phyloP scores from a whole-genome alignment of 768 basidiomycete genomes.

The Trametes meyenii region DNA sequence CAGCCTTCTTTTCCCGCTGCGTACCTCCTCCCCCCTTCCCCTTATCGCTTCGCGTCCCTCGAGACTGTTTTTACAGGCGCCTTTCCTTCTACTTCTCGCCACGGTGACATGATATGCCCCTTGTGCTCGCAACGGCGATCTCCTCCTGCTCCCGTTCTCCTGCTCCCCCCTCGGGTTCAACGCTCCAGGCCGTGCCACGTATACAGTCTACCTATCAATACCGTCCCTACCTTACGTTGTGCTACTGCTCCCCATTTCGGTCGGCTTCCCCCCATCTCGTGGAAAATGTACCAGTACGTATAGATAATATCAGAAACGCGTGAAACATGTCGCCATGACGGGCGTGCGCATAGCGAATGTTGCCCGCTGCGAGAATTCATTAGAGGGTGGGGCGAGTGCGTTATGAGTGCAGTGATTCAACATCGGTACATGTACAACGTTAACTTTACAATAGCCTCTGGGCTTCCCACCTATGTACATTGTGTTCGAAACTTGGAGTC shows the following conservation, averaged over 20 bases:
- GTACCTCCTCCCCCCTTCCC: background rate
- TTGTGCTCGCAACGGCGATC: too few species aligned
- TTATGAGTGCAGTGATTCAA: too few species aligned
- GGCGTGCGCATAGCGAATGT: too few species aligned
- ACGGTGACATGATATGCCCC: too few species aligned
- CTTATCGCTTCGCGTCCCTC: background rate
- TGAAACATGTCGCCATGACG: background rate
- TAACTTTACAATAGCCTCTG: too few species aligned
- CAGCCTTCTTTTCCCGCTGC: background rate
- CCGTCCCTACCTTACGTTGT: background rate
- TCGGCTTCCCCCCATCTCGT: background rate
- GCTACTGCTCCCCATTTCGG: conserved; percentile 3
- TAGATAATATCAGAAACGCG: conserved; percentile 8
- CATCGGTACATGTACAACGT: too few species aligned
- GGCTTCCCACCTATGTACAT: too few species aligned
- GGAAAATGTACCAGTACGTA: conserved; percentile 22
- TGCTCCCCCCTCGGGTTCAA: too few species aligned
- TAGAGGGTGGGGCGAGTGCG: background rate
- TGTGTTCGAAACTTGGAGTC: too few species aligned
- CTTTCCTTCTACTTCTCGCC: too few species aligned
- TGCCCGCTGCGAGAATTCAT: background rate
- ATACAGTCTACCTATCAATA: background rate
- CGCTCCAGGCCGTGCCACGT: background rate
- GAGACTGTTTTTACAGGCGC: too few species aligned
- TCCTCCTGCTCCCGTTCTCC: too few species aligned